Percentiles rank a stretch among this genome's conserved stretches.
Evolutionary conservation across 805 yeast species (phyloP).

Genomic region (Metschnikowia shivogae): DNA sequence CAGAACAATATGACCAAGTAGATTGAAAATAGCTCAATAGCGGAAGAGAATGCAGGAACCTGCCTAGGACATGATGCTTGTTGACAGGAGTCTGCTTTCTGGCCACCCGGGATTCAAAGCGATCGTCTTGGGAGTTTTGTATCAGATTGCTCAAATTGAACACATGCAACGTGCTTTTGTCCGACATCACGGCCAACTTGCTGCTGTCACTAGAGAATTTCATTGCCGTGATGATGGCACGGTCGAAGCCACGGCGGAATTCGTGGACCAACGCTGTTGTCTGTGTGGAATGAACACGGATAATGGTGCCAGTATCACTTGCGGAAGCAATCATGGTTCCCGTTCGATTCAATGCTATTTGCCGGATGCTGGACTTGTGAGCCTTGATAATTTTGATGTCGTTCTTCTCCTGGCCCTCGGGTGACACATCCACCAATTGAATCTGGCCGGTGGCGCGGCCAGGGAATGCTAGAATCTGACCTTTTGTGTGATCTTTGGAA

Average conservation of each 20-base stretch:
- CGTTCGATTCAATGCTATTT: constrained; percentile 56
- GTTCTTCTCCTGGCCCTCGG: constrained; percentile 58
- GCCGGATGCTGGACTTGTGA: constrained; percentile 62
- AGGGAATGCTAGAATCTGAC: constrained; percentile 69
- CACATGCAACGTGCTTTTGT: constrained; percentile 85
- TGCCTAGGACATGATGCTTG: constrained; percentile 63
- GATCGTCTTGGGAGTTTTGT: constrained; percentile 5
- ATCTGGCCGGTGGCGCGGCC: constrained; percentile 73
- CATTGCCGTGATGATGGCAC: constrained; percentile 78
- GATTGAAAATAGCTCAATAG: constrained; percentile 65
- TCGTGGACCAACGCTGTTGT: constrained; percentile 72
- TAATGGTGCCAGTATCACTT: constrained; percentile 75
- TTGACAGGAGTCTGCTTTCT: constrained; percentile 28
- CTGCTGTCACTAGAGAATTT: constrained; percentile 74
- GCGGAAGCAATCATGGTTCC: constrained; percentile 78
- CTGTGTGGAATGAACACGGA: constrained; percentile 66
- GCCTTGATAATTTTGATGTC: constrained; percentile 70
- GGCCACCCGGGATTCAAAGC: constrained; percentile 4
- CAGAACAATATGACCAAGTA: constrained; percentile 83
- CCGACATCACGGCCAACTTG: constrained; percentile 79
- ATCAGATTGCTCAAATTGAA: constrained; percentile 46
- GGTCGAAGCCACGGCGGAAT: constrained; percentile 86
- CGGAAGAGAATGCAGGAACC: constrained; percentile 60
- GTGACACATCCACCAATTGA: constrained; percentile 71
- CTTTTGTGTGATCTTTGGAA: constrained; percentile 20